phyloP scores from a whole-genome alignment of 2,329 filamentous ascomycete genomes.

The Didymella keratinophila region DNA sequence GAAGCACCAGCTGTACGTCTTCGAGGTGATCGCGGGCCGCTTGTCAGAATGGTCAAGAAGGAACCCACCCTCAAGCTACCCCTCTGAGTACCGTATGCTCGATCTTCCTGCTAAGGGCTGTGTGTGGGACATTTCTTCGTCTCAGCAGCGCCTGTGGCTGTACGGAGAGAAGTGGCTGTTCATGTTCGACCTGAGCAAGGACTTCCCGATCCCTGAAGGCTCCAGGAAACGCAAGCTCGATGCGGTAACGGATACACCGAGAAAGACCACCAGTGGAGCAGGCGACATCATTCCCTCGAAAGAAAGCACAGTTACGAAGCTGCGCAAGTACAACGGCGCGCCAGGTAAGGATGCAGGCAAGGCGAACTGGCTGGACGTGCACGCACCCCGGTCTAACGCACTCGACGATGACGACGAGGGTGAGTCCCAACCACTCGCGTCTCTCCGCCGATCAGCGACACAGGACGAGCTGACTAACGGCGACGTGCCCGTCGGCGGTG shows the following conservation, averaged over 20 bases:
- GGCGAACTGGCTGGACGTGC: conserved; percentile 41
- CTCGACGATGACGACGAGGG: conserved; percentile 50
- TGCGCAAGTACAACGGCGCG: conserved; percentile 57
- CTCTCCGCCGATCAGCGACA: conserved; percentile 36
- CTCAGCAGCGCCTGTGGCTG: conserved; percentile 73
- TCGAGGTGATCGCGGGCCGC: conserved; percentile 78
- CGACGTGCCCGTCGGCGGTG: conserved; percentile 24
- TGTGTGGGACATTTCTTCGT: conserved; percentile 76
- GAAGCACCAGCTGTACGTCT: conserved; percentile 74
- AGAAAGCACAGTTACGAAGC: conserved; percentile 56
- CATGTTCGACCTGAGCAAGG: conserved; percentile 85
- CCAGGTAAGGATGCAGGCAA: conserved; percentile 43
- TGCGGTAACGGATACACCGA: conserved; percentile 16
- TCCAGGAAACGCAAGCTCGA: conserved; percentile 45
- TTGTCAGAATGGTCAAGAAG: conserved; percentile 86
- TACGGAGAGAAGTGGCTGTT: conserved; percentile 87
- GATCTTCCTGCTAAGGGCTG: conserved; percentile 84
- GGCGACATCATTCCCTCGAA: conserved; percentile 61
- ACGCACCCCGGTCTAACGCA: conserved; percentile 29
- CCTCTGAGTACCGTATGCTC: conserved; percentile 74
- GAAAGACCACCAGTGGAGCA: conserved; percentile 59
- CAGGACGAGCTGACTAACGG: conserved; percentile 32
- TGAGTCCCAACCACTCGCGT: conserved; percentile 32
- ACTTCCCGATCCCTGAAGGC: conserved; percentile 59
- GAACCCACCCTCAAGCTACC: conserved; percentile 79